Evolutionary conservation across 2,329 filamentous ascomycete genomes (phyloP).

Genomic region (Ophiostoma himal-ulmi): DNA sequence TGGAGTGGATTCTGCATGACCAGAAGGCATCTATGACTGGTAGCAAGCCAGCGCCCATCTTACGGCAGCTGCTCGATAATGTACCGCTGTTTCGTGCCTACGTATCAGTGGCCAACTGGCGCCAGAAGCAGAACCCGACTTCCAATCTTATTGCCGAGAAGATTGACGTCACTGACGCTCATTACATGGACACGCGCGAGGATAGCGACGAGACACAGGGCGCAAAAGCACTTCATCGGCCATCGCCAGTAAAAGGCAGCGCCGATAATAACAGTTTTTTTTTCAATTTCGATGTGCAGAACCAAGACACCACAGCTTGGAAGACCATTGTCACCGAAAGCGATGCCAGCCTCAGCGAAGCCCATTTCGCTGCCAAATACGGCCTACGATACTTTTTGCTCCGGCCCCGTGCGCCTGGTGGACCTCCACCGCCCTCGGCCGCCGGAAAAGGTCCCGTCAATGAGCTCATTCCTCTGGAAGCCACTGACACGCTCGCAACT

Average conservation of each 20-base stretch:
- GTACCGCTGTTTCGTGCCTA: conserved; percentile 31
- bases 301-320: conserved; percentile 29
- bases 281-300: conserved; percentile 28
- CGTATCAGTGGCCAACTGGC: conserved; percentile 29
- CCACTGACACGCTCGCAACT: conserved; percentile 43
- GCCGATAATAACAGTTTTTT: conserved; percentile 16
- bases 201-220: not conserved
- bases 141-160: conserved; percentile 18
- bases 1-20: conserved; percentile 53
- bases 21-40: conserved; percentile 3
- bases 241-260: not conserved
- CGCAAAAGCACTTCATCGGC: not conserved
- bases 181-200: conserved; percentile 14
- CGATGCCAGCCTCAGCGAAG: conserved; percentile 25
- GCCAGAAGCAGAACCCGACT: conserved; percentile 16
- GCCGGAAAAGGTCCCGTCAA: conserved; percentile 21
- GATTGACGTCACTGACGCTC: conserved; percentile 16
- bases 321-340: conserved; percentile 17
- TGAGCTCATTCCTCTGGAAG: conserved; percentile 49
- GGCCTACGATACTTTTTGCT: conserved; percentile 32
- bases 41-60: conserved; percentile 31
- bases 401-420: conserved; percentile 17
- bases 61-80: conserved; percentile 38
- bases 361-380: conserved; percentile 23
- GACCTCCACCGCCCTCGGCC: not conserved